phyloP scores from a whole-genome alignment of 169 alveolate species.

The Perkinsus marinus region DNA sequence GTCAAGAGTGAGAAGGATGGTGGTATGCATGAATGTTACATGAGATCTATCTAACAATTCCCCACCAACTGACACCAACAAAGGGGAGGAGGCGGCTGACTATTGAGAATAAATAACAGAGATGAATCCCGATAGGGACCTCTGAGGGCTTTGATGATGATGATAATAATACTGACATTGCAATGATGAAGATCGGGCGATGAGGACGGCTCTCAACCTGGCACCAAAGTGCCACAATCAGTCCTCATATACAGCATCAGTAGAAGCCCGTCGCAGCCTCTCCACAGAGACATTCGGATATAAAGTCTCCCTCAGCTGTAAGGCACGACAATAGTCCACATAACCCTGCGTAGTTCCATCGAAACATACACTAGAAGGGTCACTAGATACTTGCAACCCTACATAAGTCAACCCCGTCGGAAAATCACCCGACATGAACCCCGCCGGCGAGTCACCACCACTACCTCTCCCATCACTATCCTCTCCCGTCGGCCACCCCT shows the following conservation, averaged over 20 bases:
- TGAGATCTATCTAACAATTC: too few relatives aligned
- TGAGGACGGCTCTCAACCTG: too few relatives aligned
- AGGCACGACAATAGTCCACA: not conserved
- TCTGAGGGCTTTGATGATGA: not conserved
- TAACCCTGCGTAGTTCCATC: not conserved
- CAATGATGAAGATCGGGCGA: too few relatives aligned
- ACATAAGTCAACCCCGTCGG: not conserved
- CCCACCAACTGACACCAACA: too few relatives aligned
- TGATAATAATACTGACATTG: too few relatives aligned
- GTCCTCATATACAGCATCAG: not conserved
- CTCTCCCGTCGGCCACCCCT: not conserved
- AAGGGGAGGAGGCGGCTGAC: too few relatives aligned
- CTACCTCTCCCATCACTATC: too few relatives aligned
- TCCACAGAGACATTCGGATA: not conserved
- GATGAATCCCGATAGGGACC: not conserved
- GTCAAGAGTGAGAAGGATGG: too few relatives aligned
- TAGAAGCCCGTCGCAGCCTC: not conserved
- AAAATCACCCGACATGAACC: too few relatives aligned
- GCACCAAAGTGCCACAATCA: not conserved
- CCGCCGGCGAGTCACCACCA: too few relatives aligned
- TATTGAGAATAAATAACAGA: not conserved
- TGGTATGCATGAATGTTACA: too few relatives aligned
- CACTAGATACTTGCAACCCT: not conserved
- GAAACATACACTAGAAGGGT: not conserved
- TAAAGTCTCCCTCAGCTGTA: not conserved